Conservation (phyloP, 495 filamentous ascomycete genomes). For the Penicillium taxi region DNA sequence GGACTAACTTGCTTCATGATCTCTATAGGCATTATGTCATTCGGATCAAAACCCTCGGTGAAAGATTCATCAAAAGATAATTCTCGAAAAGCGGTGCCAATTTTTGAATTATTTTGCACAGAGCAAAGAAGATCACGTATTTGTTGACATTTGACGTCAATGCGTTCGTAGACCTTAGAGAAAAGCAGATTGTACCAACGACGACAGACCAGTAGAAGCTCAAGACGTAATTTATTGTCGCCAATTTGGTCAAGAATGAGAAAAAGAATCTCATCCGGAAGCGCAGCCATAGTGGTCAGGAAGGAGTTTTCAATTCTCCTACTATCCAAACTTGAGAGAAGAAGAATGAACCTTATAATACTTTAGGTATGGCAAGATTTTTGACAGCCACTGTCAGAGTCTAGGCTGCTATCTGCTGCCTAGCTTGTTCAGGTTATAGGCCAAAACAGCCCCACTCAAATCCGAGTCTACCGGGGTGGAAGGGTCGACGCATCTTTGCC, state of each 20-base stretch:
- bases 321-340: no score
- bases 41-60: not conserved
- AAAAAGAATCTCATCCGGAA: constrained; percentile 1
- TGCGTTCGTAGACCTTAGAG: not conserved
- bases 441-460: no score
- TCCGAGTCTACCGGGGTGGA: no score
- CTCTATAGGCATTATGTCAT: not conserved
- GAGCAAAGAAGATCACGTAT: not conserved
- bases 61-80: no score
- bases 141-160: not conserved
- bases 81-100: not conserved
- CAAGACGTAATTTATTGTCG: not conserved
- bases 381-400: no score
- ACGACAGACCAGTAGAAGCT: not conserved
- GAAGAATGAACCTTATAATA: no score
- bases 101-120: not conserved
- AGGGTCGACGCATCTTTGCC: no score
- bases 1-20: not conserved
- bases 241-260: not conserved
- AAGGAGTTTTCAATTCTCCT: no score
- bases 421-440: no score
- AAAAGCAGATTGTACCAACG: not conserved
- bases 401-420: no score
- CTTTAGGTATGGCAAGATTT: no score
- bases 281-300: not conserved